Evolutionary conservation across 2,329 filamentous ascomycete genomes (phyloP), one percentile per base, ranked within the genome.

Genomic region (Chaetomium strumarium): DNA sequence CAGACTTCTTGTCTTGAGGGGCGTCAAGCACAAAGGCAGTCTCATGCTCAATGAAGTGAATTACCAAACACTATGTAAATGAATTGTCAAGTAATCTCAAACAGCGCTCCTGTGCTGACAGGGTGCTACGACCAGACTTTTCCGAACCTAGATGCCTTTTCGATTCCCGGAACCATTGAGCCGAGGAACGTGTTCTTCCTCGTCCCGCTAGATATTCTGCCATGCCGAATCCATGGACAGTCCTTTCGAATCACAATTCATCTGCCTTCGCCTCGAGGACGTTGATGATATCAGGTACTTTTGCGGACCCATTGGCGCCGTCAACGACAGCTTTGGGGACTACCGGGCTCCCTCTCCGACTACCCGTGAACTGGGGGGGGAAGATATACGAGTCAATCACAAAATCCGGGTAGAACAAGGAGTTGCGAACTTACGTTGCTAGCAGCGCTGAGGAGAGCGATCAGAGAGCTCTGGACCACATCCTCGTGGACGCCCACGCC

Each of bases 401-500:
- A 17, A 19, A n/a, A 4, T 20, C 13, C 44, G 9, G n/a, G 14
- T n/a, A 9, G 8, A 14, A 7, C 1, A 34, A 4, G 12, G 40
- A 2, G 12, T n/a, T n/a, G 7, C 3, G 12, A 31, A 79, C 86
- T 80, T 75, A 95, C 90, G 65, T 87, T 92, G 68, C 84, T 88
- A 49, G 91, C 90, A 46, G 90, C 91, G 61, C 85, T 87, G 67
- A 96, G 75, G 61, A 96, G 75, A 53, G 91, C 91, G 67, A 90
- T 87, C 65, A 96, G 79, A 68, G 86, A 91, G 63, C 88, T 90
- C 69, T 95, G 88, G 17, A 95, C 89, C 55, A 95, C 89, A 74
- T 96, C 92, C 67, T 92, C 86, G 67, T 96, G 89, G 62, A 96
- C 88, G 33, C 89, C 90, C 7, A 96, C 86, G 61, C 90, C 90